Evolutionary conservation across 768 basidiomycete species (phyloP), one percentile per base, ranked within the genome.

Genomic region (Auricularia heimuer): DNA sequence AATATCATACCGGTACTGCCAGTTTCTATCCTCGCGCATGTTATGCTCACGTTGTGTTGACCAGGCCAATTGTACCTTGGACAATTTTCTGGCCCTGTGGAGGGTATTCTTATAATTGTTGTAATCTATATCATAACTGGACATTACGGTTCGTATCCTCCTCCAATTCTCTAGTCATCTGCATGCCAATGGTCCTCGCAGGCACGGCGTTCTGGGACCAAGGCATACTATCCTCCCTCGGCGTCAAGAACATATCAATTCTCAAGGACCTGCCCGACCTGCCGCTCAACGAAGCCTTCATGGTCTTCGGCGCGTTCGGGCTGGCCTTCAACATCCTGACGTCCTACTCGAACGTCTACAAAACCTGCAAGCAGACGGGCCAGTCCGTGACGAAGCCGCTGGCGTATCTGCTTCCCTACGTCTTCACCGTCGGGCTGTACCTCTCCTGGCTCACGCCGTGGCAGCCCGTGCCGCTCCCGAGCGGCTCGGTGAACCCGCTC

Each of bases 1-100:
- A 96, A 74, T 93, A 90, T 70, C 90, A 98, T 69, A 98, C 95
- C 1, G 90, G 90, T 80, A 69, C 64, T 77, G 68, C 65, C 10
- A 29, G n/a, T 44, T n/a, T 67, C 61, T 29, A 44, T 33, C 65
- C 29, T 36, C 29, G 39, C 58, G 33, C 56, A 34, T 33, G 1
- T 21, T 34, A 24, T 45, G 36, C 54, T 35, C 29, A 45, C 63
- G 58, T 21, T 21, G 63, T 42, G 4, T 45, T 61, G 3, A 14
- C 39, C 65, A 88, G 92, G 95, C 34, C 87, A 90, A 68, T 79
- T 98, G 16, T 99, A 87, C 79, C 87, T 99, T 18, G 94, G 92
- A 8, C 84, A 88, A 39, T 96, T 96, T 75, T 96, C 93, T 16
- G 96, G 97, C 0, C 96, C 97, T 0, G 91, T 98, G 2, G 97